phyloP scores from a whole-genome alignment of 2,329 filamentous ascomycete species.

The Monilinia polystroma region DNA sequence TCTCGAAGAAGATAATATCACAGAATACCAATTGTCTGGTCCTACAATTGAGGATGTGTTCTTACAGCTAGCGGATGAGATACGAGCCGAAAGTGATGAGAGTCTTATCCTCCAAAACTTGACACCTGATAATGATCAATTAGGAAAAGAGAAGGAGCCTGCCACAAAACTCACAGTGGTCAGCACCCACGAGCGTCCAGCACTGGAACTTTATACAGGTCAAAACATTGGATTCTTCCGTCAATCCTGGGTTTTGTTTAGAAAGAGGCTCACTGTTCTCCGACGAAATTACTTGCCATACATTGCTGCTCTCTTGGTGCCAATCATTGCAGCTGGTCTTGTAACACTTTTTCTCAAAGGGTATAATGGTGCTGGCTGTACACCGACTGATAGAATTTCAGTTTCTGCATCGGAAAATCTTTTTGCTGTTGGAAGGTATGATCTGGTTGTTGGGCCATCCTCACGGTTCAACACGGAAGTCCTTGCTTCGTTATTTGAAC shows the following conservation, averaged over 20 bases:
- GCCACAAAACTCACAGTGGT: constrained; percentile 20
- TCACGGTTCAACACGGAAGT: constrained; percentile 43
- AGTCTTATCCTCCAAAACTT: constrained; percentile 23
- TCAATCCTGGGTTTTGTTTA: constrained; percentile 73
- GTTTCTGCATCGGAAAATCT: constrained; percentile 40
- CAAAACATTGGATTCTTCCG: constrained; percentile 64
- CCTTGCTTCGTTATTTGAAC: constrained; percentile 30
- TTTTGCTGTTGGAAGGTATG: constrained; percentile 28
- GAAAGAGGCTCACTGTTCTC: constrained; percentile 74
- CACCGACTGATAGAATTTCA: constrained; percentile 49
- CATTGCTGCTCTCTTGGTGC: constrained; percentile 70
- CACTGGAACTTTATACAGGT: constrained; percentile 65
- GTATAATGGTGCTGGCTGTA: constrained; percentile 54
- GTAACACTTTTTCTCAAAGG: constrained; percentile 72
- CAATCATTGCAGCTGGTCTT: constrained; percentile 74
- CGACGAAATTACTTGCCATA: constrained; percentile 78
- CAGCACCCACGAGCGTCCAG: constrained; percentile 22
- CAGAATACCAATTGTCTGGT: constrained; percentile 80
- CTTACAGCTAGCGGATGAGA: constrained; percentile 78
- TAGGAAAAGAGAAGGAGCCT: constrained; percentile 37
- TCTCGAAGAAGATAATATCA: constrained; percentile 65
- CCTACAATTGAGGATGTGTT: constrained; percentile 95
- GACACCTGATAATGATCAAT: constrained; percentile 22
- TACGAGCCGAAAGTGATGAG: constrained; percentile 52
- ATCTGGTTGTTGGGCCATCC: constrained; percentile 46